Evolutionary conservation across 2,329 filamentous ascomycete species (phyloP), one percentile per base, ranked within the genome.

Genomic region (Aurifilum marmelostoma): DNA sequence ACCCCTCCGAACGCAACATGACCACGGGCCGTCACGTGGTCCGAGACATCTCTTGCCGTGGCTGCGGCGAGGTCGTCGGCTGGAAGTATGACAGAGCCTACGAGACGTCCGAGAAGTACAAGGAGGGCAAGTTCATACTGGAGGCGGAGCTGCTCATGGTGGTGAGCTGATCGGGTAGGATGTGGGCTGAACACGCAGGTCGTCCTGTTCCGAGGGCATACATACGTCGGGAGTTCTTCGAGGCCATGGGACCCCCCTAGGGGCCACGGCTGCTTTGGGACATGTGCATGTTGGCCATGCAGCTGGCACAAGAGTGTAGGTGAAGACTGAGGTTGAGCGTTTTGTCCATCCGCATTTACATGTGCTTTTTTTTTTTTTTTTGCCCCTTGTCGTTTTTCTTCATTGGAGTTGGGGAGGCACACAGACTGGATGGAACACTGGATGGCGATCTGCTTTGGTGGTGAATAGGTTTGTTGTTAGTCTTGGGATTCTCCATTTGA

Each of bases 1-100:
- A 97, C 71, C 88, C 95, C n/a, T 91, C 88, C 78, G 96, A 99
- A 83, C 93, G 96, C 73, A 97, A 92, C 83, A 99, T 99, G 96
- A 99, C 96, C 18, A 99, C 96, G 0, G 96, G 96, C 66, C 89
- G 92, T 67, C 96, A 99, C 80, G 87, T 98, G 68, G 96, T 99
- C 62, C 91, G 96, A 69, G 96, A 99, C 79, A 97, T 99, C 75
- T 85, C 85, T 69, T 99, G 96, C 83, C 88, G 91, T 69, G 92
- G 97, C 80, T 99, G 96, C 87, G 92, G 91, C 78, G 92, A 94
- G 79, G 92, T 91, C 39, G 96, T 99, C 66, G 96, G 96, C 47
- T 99, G 96, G 96, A 98, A 97, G 80, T 99, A 99, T 79, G 96
- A 99, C 81, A 97, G 97, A 83, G 96, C 96, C 1, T 98, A 92